Base-by-base conservation (phyloP, 495 filamentous ascomycete genomes). In the Rhypophila decipiens region DNA sequence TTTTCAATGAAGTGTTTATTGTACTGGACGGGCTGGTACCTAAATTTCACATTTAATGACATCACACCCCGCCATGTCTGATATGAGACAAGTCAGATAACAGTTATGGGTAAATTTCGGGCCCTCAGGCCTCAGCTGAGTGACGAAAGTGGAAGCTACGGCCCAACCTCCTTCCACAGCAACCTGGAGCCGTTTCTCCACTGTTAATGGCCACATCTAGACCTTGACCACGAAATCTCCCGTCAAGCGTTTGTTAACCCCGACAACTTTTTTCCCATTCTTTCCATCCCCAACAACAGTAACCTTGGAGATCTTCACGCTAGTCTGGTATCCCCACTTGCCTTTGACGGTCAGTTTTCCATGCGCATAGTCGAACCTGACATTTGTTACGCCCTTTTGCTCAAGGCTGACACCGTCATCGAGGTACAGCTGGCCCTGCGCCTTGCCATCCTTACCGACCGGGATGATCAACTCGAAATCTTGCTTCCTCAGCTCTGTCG, bases 401-500 rank as follows among this genome's bases (percentile, higher is more conserved):
- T 71, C 50, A 44, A 85, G 22, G 18, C 75, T 79, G 50, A 78
- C 71, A 33, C 82, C 76, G 44, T 84, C 78, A 47, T 86, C 82
- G 1, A 84, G 60, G 52, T 83, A 86, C 49, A 86, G 62, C 38
- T 40, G 37, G 2, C 71, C 71, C 5, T 41, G 29, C 1, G 70
- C 71, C 33, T 50, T 65, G 33, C 70, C 70, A 31, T 72, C 65
- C 27, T 51, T 49, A 20, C 68, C 79, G 0, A 86, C 74, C 1
- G 87, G 80, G 24, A 94, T 68, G 23, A 91, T 46, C 34, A 94
- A 64, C 63, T 84, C 77, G 67, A 90, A 89, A 43, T 80, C 66
- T 52, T 80, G 69, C 46, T 74, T 69, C 21, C 88, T 75, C 19
- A 91, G 61, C 48, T 80, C 82, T 13, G 73, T 68, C 3, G 86